Evolutionary conservation across 257 asterid species (phyloP).

Genomic region (Fraxinus anomala): DNA sequence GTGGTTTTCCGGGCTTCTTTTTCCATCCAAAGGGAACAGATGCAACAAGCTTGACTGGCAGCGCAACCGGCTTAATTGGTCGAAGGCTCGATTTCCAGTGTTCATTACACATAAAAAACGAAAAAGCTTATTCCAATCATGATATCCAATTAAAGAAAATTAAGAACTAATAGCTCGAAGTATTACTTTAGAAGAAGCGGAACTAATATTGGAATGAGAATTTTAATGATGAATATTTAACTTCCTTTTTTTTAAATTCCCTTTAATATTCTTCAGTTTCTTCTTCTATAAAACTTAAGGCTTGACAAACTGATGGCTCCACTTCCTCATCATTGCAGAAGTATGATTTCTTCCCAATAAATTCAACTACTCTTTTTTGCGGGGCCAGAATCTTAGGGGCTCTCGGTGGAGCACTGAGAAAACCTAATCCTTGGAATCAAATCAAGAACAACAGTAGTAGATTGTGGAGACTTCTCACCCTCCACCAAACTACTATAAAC

Average conservation of each 20-base stretch:
- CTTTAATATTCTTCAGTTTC: slow-evolving; percentile 32
- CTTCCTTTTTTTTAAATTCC: neutral
- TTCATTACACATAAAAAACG: slow-evolving; percentile 24
- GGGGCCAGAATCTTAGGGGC: slow-evolving; percentile 88
- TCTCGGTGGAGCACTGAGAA: slow-evolving; percentile 43
- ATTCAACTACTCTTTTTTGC: slow-evolving; percentile 75
- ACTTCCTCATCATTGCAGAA: slow-evolving; percentile 48
- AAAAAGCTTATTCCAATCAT: neutral
- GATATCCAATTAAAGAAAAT: neutral
- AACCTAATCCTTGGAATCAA: slow-evolving; percentile 69
- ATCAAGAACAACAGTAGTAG: slow-evolving; percentile 40
- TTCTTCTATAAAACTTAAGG: slow-evolving; percentile 58
- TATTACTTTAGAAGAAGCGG: slow-evolving; percentile 26
- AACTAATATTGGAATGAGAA: slow-evolving; percentile 2
- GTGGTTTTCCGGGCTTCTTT: slow-evolving; percentile 88
- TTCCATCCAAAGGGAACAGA: slow-evolving; percentile 90
- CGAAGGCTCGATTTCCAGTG: slow-evolving; percentile 62
- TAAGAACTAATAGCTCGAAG: slow-evolving; percentile 3
- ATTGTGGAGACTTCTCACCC: slow-evolving; percentile 40
- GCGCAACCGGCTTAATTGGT: slow-evolving; percentile 27
- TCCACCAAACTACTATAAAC: slow-evolving; percentile 59
- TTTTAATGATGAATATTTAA: neutral
- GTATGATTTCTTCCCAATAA: slow-evolving; percentile 65
- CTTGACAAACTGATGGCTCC: slow-evolving; percentile 60
- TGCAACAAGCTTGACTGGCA: slow-evolving; percentile 58